A percentile compares a stretch with the other conserved stretches of the same genome.
Conservation (phyloP, 768 basidiomycete species). For the Auricularia sp. region DNA sequence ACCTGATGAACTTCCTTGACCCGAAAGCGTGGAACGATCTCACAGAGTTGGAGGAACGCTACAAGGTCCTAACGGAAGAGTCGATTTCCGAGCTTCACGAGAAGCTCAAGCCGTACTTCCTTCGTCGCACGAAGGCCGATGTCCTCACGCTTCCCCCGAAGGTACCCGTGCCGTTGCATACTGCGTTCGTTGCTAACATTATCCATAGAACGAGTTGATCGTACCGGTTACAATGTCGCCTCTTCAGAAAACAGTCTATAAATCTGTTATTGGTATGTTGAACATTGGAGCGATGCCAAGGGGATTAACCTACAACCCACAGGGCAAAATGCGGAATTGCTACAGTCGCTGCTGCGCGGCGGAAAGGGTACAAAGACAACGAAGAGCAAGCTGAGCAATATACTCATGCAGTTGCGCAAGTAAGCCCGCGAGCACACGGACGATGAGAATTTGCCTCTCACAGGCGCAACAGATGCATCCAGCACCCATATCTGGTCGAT, state of each 20-base stretch:
- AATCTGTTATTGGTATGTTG: conserved; percentile 63
- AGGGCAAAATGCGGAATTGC: conserved; percentile 64
- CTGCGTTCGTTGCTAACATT: not conserved
- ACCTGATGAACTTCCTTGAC: conserved; percentile 93
- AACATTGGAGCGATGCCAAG: conserved; percentile 12
- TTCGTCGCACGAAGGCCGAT: conserved; percentile 88
- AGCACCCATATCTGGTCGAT: conserved; percentile 84
- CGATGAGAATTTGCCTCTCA: not conserved
- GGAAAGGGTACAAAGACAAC: conserved; percentile 20
- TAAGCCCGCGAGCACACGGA: conserved; percentile 25
- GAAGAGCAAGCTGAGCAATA: conserved; percentile 56
- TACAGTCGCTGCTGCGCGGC: conserved; percentile 42
- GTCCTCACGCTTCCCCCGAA: conserved; percentile 88
- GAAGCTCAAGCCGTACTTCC: conserved; percentile 73
- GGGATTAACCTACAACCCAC: not conserved
- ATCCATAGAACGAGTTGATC: conserved; percentile 71
- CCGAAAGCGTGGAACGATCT: conserved; percentile 67
- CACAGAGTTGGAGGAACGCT: conserved; percentile 58
- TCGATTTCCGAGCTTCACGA: conserved; percentile 70
- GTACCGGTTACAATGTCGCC: conserved; percentile 83
- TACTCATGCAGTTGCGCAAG: conserved; percentile 85
- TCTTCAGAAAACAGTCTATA: conserved; percentile 80
- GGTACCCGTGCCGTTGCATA: conserved; percentile 28
- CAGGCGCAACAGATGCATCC: conserved; percentile 50
- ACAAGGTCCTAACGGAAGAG: conserved; percentile 70